phyloP scores from a whole-genome alignment of 306 rosid genomes.

The Prunus salicina region DNA sequence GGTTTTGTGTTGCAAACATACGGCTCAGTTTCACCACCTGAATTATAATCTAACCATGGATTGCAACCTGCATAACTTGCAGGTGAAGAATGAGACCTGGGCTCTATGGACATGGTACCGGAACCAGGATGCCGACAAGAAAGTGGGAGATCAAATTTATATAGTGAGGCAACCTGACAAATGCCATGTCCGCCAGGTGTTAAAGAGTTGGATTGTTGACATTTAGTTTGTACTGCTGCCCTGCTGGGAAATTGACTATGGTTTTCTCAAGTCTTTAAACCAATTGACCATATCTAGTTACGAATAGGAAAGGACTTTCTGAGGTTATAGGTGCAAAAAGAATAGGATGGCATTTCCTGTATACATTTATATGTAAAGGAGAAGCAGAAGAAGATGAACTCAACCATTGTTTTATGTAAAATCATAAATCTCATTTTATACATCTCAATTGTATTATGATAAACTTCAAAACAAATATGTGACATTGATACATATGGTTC shows the following conservation, averaged over 20 bases:
- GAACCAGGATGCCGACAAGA: slow-evolving; percentile 57
- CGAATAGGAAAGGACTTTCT: not conserved
- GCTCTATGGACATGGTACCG: slow-evolving; percentile 82
- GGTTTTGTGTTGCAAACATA: not conserved
- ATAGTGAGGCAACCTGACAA: slow-evolving; percentile 68
- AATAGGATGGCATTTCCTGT: not conserved
- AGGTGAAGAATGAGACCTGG: slow-evolving; percentile 81
- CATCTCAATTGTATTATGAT: not conserved
- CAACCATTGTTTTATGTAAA: not conserved
- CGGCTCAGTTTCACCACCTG: not conserved
- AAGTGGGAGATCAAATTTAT: slow-evolving; percentile 71
- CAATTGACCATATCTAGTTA: not conserved
- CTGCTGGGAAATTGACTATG: not conserved
- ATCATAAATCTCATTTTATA: not conserved
- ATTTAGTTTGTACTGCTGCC: slow-evolving; percentile 10
- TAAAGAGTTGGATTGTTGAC: slow-evolving; percentile 23
- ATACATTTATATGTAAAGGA: not conserved
- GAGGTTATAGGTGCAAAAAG: not conserved
- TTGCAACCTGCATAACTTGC: slow-evolving; percentile 27
- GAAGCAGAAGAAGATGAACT: not conserved
- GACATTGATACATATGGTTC: too few relatives aligned
- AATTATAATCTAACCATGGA: not conserved
- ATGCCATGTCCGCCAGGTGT: slow-evolving; percentile 34
- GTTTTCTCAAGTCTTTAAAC: not conserved
- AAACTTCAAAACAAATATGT: too few relatives aligned